Evolutionary conservation across 139 green algal genomes (phyloP), one percentile per base, ranked within the genome.

Genomic region (Picochlorum sp.): DNA sequence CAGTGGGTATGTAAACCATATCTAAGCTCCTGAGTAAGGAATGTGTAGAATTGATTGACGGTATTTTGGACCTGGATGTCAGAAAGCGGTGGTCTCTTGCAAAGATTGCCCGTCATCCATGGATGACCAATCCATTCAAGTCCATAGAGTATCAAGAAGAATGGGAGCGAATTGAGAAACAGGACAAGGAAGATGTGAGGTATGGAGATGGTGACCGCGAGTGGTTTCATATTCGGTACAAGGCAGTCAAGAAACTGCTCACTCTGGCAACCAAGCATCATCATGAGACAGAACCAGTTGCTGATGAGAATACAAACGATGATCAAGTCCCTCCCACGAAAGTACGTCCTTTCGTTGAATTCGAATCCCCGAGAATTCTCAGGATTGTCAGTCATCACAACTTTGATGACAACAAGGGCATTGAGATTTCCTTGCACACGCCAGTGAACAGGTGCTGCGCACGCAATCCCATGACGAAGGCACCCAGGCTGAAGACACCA

Each of bases 71-170:
- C 55, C 13, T 66, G 14, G 63, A 86, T 65, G 62, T 73, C 9
- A 44, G 32, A 34, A 62, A 74, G 60, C 64, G 78, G 47, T 76
- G 78, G 52, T 62, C 26, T 37, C 28, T 84, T 5, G 47, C 52
- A 9, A 55, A 61, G 5, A 80, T 86, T 63, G 60, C 59, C 41
- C 20, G 47, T 34, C 77, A 85, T 66, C 78, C 78, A 32, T 86
- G 77, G 77, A 69, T 73, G 50, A 58, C 21, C n/a, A 34, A 34
- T 21, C 38, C 38, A 56, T 37, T 71, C 51, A 30, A 60, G 16
- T 37, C 20, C n/a, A 41, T 16, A 21, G 21, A 58, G 10, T 24
- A 65, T 55, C 30, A 57, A 30, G 7, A 50, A 38, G 52, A 47
- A 8, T 71, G 20, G 62, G 47, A 71, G 45, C 30, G 45, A 15